A percentile compares a stretch with the other conserved stretches of the same genome.
These are phyloP conservation scores for Solanum paucissectum DNA, from an alignment of 257 asterid species.

Conservation along the genomic window DNA sequence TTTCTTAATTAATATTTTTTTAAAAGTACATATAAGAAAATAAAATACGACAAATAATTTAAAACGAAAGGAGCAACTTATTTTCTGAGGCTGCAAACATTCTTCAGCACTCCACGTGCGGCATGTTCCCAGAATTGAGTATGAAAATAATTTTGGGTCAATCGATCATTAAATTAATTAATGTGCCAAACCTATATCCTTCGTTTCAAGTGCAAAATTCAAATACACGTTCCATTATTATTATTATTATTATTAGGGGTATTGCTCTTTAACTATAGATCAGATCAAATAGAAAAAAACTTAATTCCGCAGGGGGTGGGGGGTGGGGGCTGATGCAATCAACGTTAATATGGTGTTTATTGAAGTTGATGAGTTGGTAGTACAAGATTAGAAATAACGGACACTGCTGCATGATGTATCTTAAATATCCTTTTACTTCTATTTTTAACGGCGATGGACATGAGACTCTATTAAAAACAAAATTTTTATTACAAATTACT, in stretches of 20 bases:
- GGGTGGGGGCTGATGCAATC: neutral
- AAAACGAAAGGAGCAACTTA: neutral
- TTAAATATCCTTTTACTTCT: no score
- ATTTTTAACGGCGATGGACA: neutral
- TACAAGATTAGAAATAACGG: neutral
- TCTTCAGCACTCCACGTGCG: slow-evolving; percentile 8
- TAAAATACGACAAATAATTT: neutral
- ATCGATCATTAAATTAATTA: neutral
- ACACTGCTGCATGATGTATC: neutral
- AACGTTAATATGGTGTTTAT: neutral
- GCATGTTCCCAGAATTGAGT: neutral
- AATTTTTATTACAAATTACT: no score
- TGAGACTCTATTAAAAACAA: no score
- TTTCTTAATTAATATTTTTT: neutral
- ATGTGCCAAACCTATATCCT: neutral
- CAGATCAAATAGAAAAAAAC: no score
- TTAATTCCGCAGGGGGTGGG: no score
- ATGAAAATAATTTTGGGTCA: neutral
- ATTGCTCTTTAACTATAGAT: no score
- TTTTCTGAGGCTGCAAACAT: neutral
- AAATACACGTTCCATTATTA: neutral
- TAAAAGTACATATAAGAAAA: neutral
- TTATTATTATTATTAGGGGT: no score
- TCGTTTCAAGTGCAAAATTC: neutral
- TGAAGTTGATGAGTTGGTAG: neutral